phyloP scores from a whole-genome alignment of 2,329 filamentous ascomycete genomes.

The Hirsutella rhossiliensis region DNA sequence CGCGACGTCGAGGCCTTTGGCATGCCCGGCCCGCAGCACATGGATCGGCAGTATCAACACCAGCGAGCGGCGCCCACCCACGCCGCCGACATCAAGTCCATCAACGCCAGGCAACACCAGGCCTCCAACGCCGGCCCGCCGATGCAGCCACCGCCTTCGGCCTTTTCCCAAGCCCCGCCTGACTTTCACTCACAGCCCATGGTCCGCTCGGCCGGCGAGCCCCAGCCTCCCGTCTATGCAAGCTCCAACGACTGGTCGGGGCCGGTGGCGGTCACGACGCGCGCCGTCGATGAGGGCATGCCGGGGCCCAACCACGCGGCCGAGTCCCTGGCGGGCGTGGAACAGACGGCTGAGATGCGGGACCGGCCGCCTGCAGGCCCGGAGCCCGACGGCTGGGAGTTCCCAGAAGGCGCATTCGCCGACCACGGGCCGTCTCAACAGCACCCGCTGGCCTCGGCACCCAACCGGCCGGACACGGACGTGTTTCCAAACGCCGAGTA shows the following conservation, averaged over 20 bases:
- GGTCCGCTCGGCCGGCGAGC: constrained; percentile 39
- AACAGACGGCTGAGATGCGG: constrained; percentile 27
- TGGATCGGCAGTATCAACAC: constrained; percentile 27
- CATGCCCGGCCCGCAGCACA: constrained; percentile 28
- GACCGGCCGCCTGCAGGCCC: constrained; percentile 33
- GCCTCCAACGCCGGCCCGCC: constrained; percentile 49
- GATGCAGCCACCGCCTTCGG: constrained; percentile 24
- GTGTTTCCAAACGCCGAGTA: constrained; percentile 75
- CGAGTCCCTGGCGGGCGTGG: constrained; percentile 24
- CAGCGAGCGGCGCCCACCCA: constrained; percentile 42
- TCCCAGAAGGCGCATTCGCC: constrained; percentile 63
- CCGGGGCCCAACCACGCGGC: constrained; percentile 24
- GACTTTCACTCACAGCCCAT: constrained; percentile 37
- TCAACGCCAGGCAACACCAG: constrained; percentile 39
- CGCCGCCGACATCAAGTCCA: constrained; percentile 37
- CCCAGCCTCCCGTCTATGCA: constrained; percentile 27
- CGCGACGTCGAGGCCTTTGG: constrained; percentile 41
- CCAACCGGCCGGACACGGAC: constrained; percentile 71
- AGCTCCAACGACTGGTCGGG: constrained; percentile 22
- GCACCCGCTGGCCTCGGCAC: constrained; percentile 30
- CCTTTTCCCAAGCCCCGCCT: constrained; percentile 18
- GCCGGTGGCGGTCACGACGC: constrained; percentile 20
- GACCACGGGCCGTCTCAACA: constrained; percentile 37
- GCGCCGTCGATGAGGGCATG: constrained; percentile 20
- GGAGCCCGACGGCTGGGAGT: constrained; percentile 79